Evolutionary conservation across 371 early-diverging fungal genomes (phyloP), one percentile per base, ranked within the genome.

Genomic region (Blakeslea trispora): DNA sequence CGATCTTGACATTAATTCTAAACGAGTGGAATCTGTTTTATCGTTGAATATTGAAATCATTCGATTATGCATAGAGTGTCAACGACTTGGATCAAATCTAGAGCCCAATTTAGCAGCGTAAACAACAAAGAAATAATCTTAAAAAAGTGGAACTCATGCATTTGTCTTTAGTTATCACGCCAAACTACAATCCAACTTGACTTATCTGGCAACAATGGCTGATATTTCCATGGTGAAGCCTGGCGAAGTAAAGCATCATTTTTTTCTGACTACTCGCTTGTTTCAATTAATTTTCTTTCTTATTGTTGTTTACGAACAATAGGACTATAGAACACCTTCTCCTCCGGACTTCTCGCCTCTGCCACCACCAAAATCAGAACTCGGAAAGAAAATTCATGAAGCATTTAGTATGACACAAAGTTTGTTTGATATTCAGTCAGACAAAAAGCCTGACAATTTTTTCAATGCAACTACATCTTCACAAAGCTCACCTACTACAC

Each of bases 121-220:
- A 69, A 64, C 48, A 21, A 9, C 13, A 42, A 28, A n/a, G 52
- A 5, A 7, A 17, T 4, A 37, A 18, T 42, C 28, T 28, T 28
- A 28, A 28, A 28, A 28, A 28, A 7, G 28, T 7, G 3, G 28
- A 28, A 5, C 5, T 28, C 5, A 7, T 28, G 3, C 28, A 28
- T 28, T 31, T 41, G n/a, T 17, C 4, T 45, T 35, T 40, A 82
- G 80, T 55, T 82, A 82, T 57, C 79, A 81, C 67, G 45, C 71
- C 24, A 68, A 77, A 44, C 61, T 82, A 23, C 83, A 81, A 54
- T 74, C 75, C 1, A 82, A 82, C 53, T 59, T 82, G 23, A 74
- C 77, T 13, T 82, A 81, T 57, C 61, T 82, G 14, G 81, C 83
- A 13, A 74, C 78, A 5, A 79, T 82, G 68, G 83, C 83, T 35